phyloP scores from a whole-genome alignment of 1,139 yeast species.

The Sugiyamaella sp. region DNA sequence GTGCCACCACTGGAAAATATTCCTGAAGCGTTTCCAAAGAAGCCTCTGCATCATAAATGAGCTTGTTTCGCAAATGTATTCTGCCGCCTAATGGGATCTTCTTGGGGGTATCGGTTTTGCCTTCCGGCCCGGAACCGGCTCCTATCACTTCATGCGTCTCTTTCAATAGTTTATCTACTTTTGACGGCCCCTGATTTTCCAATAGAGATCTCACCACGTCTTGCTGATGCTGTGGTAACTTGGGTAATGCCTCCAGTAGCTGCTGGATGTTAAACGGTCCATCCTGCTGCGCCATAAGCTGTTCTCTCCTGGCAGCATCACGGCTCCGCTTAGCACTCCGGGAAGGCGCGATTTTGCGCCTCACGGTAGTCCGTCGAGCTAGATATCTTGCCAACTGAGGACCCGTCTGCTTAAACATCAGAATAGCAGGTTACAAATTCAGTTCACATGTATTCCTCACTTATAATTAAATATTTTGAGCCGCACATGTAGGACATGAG shows the following conservation, averaged over 20 bases:
- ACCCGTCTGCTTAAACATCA: constrained; percentile 10
- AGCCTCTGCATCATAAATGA: constrained; percentile 7
- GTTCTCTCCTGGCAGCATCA: background rate
- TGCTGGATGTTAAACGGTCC: constrained; percentile 17
- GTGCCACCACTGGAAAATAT: constrained; percentile 15
- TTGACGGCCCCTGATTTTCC: constrained; percentile 20
- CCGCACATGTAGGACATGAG: constrained; percentile 7
- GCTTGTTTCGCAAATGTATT: constrained; percentile 8
- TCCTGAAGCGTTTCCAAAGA: constrained; percentile 15
- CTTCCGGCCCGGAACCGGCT: background rate
- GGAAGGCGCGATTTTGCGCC: background rate
- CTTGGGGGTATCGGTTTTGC: background rate
- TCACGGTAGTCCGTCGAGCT: background rate
- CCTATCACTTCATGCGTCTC: background rate
- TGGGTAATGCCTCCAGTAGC: constrained; percentile 21
- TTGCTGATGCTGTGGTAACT: constrained; percentile 24
- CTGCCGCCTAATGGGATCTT: constrained; percentile 2
- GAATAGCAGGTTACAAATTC: background rate
- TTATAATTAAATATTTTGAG: constrained; percentile 4
- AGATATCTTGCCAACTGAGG: constrained; percentile 1
- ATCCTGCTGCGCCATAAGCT: background rate
- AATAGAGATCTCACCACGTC: constrained; percentile 21
- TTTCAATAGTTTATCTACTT: constrained; percentile 19
- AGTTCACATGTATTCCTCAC: background rate
- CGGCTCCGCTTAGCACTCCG: background rate